phyloP scores from a whole-genome alignment of 345 rosid genomes.

The Hibiscus trionum region DNA sequence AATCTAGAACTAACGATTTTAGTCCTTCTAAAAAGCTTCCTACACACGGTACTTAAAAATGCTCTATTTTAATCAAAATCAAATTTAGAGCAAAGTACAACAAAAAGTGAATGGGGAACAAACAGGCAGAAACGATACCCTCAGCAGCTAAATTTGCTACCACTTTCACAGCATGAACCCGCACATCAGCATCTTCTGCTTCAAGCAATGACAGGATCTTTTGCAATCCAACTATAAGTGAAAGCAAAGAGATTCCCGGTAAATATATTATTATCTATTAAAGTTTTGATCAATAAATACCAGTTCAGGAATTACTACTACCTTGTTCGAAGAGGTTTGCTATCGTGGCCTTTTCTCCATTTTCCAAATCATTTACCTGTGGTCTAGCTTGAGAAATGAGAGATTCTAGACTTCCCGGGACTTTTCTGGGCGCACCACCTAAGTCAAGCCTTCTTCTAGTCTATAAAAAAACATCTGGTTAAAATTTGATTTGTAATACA shows the following conservation, averaged over 20 bases:
- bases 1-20: not conserved
- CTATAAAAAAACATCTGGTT: constrained; percentile 28
- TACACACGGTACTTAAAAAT: not conserved
- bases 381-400: constrained; percentile 47
- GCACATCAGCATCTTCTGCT: constrained; percentile 91
- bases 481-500: not conserved
- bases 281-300: not conserved
- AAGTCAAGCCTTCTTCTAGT: constrained; percentile 66
- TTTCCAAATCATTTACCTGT: constrained; percentile 49
- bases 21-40: not conserved
- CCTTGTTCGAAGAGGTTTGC: constrained; percentile 98
- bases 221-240: constrained; percentile 74
- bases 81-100: not conserved
- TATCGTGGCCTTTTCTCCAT: constrained; percentile 69
- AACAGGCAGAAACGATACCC: constrained; percentile 43
- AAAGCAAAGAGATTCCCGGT: constrained; percentile 19
- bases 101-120: not conserved
- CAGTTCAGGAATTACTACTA: constrained; percentile 11
- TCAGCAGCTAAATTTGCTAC: constrained; percentile 99
- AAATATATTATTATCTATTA: not conserved
- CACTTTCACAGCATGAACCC: constrained; percentile 94
- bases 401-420: constrained; percentile 45
- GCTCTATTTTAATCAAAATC: not conserved
- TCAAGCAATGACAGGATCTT: constrained; percentile 91
- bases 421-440: constrained; percentile 41